Evolutionary conservation across 2,329 filamentous ascomycete genomes (phyloP).

Genomic region (Phoma sp.): DNA sequence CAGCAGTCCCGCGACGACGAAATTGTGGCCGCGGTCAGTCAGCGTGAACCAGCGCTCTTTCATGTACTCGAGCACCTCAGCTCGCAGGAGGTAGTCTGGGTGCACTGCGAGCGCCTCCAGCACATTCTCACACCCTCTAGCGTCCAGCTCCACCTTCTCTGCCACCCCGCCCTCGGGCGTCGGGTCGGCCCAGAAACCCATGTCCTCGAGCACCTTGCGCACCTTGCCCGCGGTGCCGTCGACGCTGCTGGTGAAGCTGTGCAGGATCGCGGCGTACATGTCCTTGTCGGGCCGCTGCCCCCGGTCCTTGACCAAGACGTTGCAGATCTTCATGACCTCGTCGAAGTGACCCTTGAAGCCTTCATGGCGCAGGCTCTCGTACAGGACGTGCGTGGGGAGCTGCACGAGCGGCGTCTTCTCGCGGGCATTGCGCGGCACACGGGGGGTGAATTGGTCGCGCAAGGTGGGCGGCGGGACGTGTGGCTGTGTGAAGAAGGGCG

Average conservation of each 20-base stretch:
- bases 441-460: background rate
- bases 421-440: background rate
- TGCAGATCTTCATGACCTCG: conserved; percentile 55
- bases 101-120: conserved; percentile 80
- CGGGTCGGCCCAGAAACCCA: conserved; percentile 55
- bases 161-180: conserved; percentile 31
- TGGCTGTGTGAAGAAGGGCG: conserved; percentile 11
- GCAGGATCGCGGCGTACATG: conserved; percentile 77
- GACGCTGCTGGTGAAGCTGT: conserved; percentile 68
- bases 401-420: conserved; percentile 27
- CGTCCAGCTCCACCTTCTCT: conserved; percentile 67
- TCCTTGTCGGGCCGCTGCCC: conserved; percentile 61
- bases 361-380: conserved; percentile 37
- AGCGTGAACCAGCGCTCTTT: conserved; percentile 73
- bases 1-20: conserved; percentile 74
- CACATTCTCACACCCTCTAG: conserved; percentile 72
- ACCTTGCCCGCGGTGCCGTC: conserved; percentile 72
- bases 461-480: background rate
- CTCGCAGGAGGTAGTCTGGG: conserved; percentile 80
- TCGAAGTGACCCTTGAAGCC: conserved; percentile 34
- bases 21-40: conserved; percentile 67
- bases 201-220: conserved; percentile 71
- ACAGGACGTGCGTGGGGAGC: conserved; percentile 37
- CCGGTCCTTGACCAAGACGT: conserved; percentile 64
- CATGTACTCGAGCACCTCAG: conserved; percentile 75